A percentile compares a stretch with the other conserved stretches of the same genome.
Conservation (phyloP, 345 rosid genomes). For the Citrus medica region DNA sequence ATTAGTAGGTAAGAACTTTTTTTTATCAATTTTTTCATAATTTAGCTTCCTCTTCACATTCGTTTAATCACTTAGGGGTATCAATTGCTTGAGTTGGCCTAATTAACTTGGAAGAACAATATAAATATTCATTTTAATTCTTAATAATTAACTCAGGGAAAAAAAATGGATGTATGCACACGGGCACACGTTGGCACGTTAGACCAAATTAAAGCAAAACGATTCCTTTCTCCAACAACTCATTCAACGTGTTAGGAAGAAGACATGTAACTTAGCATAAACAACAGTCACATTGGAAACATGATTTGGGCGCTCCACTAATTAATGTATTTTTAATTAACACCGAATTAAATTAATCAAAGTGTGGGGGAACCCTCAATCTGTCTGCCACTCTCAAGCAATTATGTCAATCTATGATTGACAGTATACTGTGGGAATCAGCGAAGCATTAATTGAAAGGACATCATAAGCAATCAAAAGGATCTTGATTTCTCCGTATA, state of each 20-base stretch:
- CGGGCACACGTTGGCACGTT: neutral
- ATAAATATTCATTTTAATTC: neutral
- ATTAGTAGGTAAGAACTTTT: no score
- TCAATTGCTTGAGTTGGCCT: neutral
- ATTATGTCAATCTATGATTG: conserved; percentile 10
- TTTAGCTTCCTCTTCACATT: neutral
- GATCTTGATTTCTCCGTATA: conserved; percentile 16
- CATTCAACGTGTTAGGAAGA: neutral
- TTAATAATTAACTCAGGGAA: no score
- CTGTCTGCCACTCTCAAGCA: conserved; percentile 50
- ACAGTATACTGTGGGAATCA: conserved; percentile 36
- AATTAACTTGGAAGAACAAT: neutral
- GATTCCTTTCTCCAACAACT: neutral
- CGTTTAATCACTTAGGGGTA: neutral
- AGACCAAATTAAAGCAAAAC: neutral
- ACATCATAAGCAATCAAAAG: conserved; percentile 30
- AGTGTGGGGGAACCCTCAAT: conserved; percentile 43
- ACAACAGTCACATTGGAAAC: conserved; percentile 7
- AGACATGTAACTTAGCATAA: conserved; percentile 8
- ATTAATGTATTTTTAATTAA: conserved; percentile 13
- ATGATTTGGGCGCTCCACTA: conserved; percentile 28
- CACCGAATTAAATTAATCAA: conserved; percentile 20
- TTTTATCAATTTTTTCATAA: neutral
- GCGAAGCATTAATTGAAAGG: conserved; percentile 25
- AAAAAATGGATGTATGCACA: no score